Evolutionary conservation across 164 flowering plant genomes (phyloP), one percentile per base, ranked within the genome.

Genomic region (Aristolochia fimbriata): DNA sequence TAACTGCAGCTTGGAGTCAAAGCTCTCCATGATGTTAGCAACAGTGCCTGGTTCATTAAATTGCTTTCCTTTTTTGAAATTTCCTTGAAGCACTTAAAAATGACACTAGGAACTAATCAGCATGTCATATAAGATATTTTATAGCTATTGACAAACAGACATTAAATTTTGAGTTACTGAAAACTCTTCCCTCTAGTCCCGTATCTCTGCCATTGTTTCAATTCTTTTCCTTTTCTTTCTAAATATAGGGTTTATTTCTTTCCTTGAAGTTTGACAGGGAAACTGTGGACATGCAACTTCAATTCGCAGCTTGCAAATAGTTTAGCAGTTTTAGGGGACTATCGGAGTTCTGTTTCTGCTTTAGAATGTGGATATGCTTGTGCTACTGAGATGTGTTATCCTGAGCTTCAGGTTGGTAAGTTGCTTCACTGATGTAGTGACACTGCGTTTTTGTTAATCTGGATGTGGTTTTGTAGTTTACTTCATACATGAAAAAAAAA

Each of bases 211-310:
- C 11, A 7, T 3, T 37, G 43, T 10, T 37, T 37, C 43, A 37
- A 37, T 17, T 20, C 52, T 0, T 6, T 49, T 17, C 14, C 6
- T 49, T 49, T 15, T 17, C 30, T 15, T 17, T 49, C 52, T 20
- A 17, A 17, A 49, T 51, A 30, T 17, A 3, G 8, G 43, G 54
- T 51, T 46, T 10, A 46, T 54, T 54, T 68, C 15, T 20, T 63
- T 57, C 19, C 31, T 50, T 64, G 67, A 71, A 74, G 77, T 59
- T 60, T 72, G 60, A 37, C 57, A 58, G 75, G 61, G 59, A 71
- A 68, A 64, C 70, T 92, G 51, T 92, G 95, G 96, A 70, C 65
- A 43, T 92, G 98, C 75, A 92, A 92, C 71, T 87, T 92, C 82
- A 81, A 71, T 73, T 82, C 92, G 23, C 98, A 88, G 77, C 83